Evolutionary conservation across 352 stramenopile genomes (phyloP).

Genomic region (Phytophthora crassamura): DNA sequence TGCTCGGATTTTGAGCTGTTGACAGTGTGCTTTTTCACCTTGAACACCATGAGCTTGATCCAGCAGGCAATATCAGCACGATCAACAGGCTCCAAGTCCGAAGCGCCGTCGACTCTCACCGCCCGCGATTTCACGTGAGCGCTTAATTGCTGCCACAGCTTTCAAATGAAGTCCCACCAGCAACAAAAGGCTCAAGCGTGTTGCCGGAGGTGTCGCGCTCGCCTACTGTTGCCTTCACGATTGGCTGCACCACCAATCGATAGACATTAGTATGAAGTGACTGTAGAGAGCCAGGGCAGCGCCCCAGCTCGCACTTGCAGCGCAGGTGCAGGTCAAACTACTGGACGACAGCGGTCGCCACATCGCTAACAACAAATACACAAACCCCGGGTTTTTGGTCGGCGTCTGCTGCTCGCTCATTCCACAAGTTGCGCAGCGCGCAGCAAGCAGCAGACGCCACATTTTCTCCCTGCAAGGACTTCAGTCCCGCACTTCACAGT

Average conservation of each 20-base stretch:
- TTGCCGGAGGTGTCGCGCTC: slow-evolving; percentile 6
- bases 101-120: neutral
- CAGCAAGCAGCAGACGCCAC: no score
- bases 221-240: slow-evolving; percentile 7
- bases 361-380: no score
- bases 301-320: no score
- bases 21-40: slow-evolving; percentile 8
- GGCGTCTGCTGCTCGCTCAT: no score
- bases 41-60: slow-evolving; percentile 15
- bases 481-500: no score
- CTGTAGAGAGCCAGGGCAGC: no score
- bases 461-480: no score
- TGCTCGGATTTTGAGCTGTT: slow-evolving; percentile 8
- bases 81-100: slow-evolving; percentile 8
- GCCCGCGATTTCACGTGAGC: neutral
- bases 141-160: neutral
- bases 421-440: no score
- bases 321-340: no score
- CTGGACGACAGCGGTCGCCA: no score
- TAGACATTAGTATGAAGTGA: no score
- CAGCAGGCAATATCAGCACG: neutral
- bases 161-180: slow-evolving; percentile 8
- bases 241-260: slow-evolving; percentile 6
- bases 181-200: slow-evolving; percentile 4
- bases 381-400: no score